phyloP scores from a whole-genome alignment of 306 rosid genomes.

The Cicer pinnatifidum region DNA sequence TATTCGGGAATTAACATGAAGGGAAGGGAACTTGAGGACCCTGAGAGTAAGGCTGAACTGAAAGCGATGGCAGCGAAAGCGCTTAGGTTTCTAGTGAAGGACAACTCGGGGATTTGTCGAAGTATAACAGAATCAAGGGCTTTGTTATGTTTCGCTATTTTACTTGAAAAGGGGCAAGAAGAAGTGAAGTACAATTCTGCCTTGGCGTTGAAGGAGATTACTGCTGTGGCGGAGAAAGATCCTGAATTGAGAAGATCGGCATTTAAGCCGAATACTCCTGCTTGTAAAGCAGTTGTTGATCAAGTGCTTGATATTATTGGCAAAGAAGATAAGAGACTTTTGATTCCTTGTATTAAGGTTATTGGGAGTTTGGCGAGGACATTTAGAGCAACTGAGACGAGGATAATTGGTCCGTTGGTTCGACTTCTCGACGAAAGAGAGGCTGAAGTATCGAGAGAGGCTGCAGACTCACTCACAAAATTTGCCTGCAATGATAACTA shows the following conservation, averaged over 20 bases:
- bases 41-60: constrained; percentile 70
- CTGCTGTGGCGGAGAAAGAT: constrained; percentile 83
- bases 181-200: constrained; percentile 81
- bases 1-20: constrained; percentile 63
- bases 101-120: constrained; percentile 73
- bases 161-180: constrained; percentile 77
- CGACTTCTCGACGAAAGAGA: constrained; percentile 83
- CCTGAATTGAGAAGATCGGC: constrained; percentile 84
- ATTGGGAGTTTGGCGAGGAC: constrained; percentile 89
- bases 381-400: constrained; percentile 78
- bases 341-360: constrained; percentile 76
- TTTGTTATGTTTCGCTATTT: constrained; percentile 79
- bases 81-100: constrained; percentile 73
- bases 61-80: constrained; percentile 95
- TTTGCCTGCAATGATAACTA: constrained; percentile 76
- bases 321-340: constrained; percentile 70
- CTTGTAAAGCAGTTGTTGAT: constrained; percentile 91
- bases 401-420: constrained; percentile 84
- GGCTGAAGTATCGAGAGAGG: constrained; percentile 68
- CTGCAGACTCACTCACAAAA: constrained; percentile 71
- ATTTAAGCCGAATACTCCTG: constrained; percentile 91
- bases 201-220: constrained; percentile 92
- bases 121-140: constrained; percentile 93
- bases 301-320: constrained; percentile 73
- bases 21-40: constrained; percentile 78